Percentiles rank a stretch among this genome's conserved stretches.
Evolutionary conservation across 805 yeast species (phyloP).

Genomic region (Zygosaccharomyces bailii): DNA sequence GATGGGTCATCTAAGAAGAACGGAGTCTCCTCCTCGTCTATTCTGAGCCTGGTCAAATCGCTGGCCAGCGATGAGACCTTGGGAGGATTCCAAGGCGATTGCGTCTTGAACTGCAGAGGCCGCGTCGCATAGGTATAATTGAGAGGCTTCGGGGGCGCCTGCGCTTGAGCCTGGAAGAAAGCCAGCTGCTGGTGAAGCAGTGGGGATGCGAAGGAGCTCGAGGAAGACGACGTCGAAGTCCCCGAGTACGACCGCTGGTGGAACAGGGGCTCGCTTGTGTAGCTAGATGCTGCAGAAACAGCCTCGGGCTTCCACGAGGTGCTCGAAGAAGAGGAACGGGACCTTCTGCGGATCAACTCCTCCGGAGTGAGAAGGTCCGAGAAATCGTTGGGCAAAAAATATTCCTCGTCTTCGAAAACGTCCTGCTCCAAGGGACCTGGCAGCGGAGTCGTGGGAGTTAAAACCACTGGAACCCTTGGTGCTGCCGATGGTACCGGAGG

Average conservation of each 20-base stretch:
- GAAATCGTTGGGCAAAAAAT: conserved; percentile 75
- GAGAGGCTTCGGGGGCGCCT: conserved; percentile 5
- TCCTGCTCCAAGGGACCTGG: conserved; percentile 35
- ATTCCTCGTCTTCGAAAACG: conserved; percentile 47
- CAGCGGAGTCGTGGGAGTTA: conserved; percentile 35
- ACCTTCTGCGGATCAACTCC: conserved; percentile 66
- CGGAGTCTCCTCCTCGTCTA: conserved; percentile 19
- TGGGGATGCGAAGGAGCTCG: conserved; percentile 16
- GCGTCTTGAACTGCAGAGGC: conserved; percentile 8
- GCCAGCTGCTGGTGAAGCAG: conserved; percentile 15
- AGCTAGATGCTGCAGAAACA: conserved; percentile 8
- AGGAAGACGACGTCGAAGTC: conserved; percentile 15
- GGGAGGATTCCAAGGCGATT: conserved; percentile 15
- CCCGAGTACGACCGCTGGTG: conserved; percentile 13
- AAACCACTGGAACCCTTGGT: neutral
- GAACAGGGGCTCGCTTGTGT: conserved; percentile 10
- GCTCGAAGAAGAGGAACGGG: conserved; percentile 42
- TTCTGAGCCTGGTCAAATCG: conserved; percentile 16
- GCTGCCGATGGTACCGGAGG: neutral
- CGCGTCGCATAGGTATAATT: conserved; percentile 5
- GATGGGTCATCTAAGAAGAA: conserved; percentile 17
- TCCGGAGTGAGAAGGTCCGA: conserved; percentile 81
- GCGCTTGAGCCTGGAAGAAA: conserved; percentile 9
- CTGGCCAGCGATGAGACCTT: conserved; percentile 10
- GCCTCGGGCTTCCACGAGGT: conserved; percentile 11